Conservation (phyloP, 176 grass and related monocot species). For the Lolium perenne region DNA sequence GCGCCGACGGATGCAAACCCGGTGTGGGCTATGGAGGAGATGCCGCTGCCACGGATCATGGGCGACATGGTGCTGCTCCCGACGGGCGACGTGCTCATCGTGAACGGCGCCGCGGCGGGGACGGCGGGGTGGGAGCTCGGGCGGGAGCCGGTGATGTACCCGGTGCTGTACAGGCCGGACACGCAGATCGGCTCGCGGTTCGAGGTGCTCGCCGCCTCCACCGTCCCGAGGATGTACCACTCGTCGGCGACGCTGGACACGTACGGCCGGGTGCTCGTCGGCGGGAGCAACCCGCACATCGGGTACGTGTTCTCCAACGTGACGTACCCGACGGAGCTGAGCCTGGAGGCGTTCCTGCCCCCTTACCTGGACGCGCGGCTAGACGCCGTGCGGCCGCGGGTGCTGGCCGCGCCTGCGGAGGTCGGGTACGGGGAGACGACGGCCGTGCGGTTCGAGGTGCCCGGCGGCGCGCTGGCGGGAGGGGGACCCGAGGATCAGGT, state of each 20-base stretch:
- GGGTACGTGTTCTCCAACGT: constrained; percentile 72
- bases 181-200: constrained; percentile 46
- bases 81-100: constrained; percentile 71
- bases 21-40: constrained; percentile 71
- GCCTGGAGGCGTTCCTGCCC: constrained; percentile 77
- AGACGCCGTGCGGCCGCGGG: constrained; percentile 47
- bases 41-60: constrained; percentile 71
- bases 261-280: constrained; percentile 67
- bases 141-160: constrained; percentile 57
- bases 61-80: constrained; percentile 89
- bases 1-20: constrained; percentile 58
- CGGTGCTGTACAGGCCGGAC: constrained; percentile 64
- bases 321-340: constrained; percentile 80
- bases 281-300: constrained; percentile 84
- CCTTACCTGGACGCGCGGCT: constrained; percentile 61
- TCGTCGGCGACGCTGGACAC: constrained; percentile 69
- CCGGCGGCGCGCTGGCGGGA: not conserved
- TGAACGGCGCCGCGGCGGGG: constrained; percentile 68
- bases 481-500: not conserved
- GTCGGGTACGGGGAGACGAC: constrained; percentile 60
- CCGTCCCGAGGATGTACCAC: constrained; percentile 79
- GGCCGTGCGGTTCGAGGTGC: constrained; percentile 50
- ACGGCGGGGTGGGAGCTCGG: constrained; percentile 86
- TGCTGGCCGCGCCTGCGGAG: constrained; percentile 42
- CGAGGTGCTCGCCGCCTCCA: constrained; percentile 35